These are phyloP conservation scores for Verticillium alfalfae DNA, from an alignment of 2,329 filamentous ascomycete genomes.

Conservation along the genomic window DNA sequence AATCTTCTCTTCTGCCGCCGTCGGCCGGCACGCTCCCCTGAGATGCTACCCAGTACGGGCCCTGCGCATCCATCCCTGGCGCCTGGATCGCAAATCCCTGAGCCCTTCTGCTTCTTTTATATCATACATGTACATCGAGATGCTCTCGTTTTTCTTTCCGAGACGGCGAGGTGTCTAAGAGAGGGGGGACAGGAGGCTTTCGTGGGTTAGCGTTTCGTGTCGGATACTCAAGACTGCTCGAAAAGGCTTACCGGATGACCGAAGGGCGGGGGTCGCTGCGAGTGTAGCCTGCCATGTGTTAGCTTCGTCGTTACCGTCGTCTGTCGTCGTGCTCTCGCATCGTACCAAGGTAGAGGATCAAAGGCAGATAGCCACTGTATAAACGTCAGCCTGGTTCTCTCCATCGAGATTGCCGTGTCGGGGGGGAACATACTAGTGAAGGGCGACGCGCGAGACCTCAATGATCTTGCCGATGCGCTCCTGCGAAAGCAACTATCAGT, in stretches of 20 bases:
- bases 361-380: conserved; percentile 81
- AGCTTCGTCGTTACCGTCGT: conserved; percentile 13
- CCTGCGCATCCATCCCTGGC: neutral
- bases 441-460: conserved; percentile 84
- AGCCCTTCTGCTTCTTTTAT: neutral
- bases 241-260: conserved; percentile 44
- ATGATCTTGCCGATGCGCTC: conserved; percentile 98
- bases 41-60: neutral
- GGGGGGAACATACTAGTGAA: conserved; percentile 77
- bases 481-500: conserved; percentile 39
- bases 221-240: neutral
- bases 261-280: conserved; percentile 88
- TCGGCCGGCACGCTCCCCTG: neutral
- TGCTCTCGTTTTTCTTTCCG: conserved; percentile 2
- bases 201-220: conserved; percentile 13
- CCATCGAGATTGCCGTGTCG: neutral
- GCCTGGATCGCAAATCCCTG: neutral
- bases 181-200: conserved; percentile 59
- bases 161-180: conserved; percentile 36
- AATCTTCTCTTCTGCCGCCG: neutral
- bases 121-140: conserved; percentile 10
- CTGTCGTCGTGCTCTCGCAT: neutral
- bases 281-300: conserved; percentile 66
- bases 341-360: conserved; percentile 94
- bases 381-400: conserved; percentile 24